These are phyloP conservation scores for Cyamopsis tetragonoloba DNA, from an alignment of 306 rosid species.

Conservation along the genomic window DNA sequence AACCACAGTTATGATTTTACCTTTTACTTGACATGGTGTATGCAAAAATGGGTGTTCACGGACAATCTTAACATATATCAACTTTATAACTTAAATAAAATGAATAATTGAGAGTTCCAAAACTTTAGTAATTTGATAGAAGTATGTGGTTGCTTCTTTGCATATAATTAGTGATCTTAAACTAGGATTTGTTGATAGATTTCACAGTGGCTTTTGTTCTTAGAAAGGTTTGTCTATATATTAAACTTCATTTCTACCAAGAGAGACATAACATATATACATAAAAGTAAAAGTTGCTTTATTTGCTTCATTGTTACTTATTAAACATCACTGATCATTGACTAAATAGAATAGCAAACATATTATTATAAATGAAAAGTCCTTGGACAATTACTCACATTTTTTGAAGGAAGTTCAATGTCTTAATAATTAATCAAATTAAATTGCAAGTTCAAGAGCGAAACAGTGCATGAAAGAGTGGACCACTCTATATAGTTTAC, in stretches of 20 bases:
- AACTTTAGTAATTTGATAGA: background rate
- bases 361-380: background rate
- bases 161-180: background rate
- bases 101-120: background rate
- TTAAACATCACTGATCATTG: background rate
- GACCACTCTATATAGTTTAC: slow-evolving; percentile 26
- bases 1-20: slow-evolving; percentile 22
- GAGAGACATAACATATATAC: slow-evolving; percentile 2
- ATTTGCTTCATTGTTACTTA: background rate
- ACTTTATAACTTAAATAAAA: background rate
- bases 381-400: background rate
- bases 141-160: slow-evolving; percentile 5
- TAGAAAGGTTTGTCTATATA: background rate
- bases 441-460: slow-evolving; percentile 9
- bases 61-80: slow-evolving; percentile 10
- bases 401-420: slow-evolving; percentile 2
- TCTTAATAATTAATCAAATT: too few relatives aligned
- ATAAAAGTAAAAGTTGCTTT: background rate
- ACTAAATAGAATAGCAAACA: background rate
- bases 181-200: background rate
- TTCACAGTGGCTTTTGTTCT: background rate
- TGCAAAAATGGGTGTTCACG: slow-evolving; percentile 1
- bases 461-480: slow-evolving; percentile 9
- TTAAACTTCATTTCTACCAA: background rate
- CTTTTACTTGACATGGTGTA: background rate